These are phyloP conservation scores for Aspergillus unguis DNA, from an alignment of 2,329 filamentous ascomycete species.

Conservation along the genomic window DNA sequence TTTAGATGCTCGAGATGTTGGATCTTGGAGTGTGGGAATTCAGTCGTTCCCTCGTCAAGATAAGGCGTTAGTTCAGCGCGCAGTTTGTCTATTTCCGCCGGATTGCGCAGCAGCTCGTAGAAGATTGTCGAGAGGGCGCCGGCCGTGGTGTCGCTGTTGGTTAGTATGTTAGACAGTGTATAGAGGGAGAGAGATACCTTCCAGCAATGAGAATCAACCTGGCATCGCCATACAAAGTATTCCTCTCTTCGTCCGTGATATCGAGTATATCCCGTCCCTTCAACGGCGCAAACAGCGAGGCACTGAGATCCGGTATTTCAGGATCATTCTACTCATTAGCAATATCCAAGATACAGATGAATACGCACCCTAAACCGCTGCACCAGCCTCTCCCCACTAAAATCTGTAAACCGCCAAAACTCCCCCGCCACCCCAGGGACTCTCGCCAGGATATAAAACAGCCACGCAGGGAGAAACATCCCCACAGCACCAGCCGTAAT, in stretches of 20 bases:
- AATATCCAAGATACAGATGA: no score
- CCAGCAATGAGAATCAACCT: slow-evolving; percentile 31
- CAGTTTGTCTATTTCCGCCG: slow-evolving; percentile 27
- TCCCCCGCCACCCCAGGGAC: background rate
- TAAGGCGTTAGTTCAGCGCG: slow-evolving; percentile 31
- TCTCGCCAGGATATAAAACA: background rate
- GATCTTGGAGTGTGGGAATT: slow-evolving; percentile 5
- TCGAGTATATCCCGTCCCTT: slow-evolving; percentile 13
- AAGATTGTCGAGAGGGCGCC: slow-evolving; percentile 41
- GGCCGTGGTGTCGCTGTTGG: slow-evolving; percentile 41
- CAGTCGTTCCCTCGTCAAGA: background rate
- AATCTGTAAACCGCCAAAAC: slow-evolving; percentile 9
- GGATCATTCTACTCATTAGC: slow-evolving; percentile 7
- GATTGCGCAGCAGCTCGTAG: slow-evolving; percentile 36
- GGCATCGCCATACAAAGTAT: slow-evolving; percentile 27
- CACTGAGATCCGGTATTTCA: slow-evolving; percentile 25
- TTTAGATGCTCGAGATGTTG: slow-evolving; percentile 15
- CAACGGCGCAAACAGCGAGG: slow-evolving; percentile 24
- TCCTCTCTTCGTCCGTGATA: slow-evolving; percentile 16
- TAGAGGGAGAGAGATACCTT: slow-evolving; percentile 1
- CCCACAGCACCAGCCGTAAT: slow-evolving; percentile 26
- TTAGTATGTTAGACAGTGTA: background rate
- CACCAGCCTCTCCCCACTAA: slow-evolving; percentile 6
- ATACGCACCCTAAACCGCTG: slow-evolving; percentile 6
- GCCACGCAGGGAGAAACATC: slow-evolving; percentile 13